phyloP scores from a whole-genome alignment of 139 green algal species.

The Asterochloris erici region DNA sequence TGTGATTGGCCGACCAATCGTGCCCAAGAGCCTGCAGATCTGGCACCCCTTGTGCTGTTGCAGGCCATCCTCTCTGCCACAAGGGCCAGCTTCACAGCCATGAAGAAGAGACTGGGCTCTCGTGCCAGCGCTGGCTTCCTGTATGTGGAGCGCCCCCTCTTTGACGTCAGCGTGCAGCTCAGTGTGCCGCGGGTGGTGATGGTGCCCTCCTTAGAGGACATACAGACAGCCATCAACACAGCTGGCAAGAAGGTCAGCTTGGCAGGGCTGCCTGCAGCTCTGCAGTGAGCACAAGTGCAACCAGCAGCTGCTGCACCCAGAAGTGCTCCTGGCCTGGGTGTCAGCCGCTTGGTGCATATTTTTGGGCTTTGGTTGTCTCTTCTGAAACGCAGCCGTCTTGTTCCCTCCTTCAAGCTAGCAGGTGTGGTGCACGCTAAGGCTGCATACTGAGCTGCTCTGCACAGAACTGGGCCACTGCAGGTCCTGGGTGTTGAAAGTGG shows the following conservation, averaged over 20 bases:
- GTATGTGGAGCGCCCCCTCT: slow-evolving; percentile 81
- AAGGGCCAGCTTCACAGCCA: slow-evolving; percentile 65
- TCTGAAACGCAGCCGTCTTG: too few relatives aligned
- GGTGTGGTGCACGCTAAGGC: too few relatives aligned
- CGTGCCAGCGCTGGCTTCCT: slow-evolving; percentile 50
- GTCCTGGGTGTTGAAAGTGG: not conserved
- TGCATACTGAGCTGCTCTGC: not conserved
- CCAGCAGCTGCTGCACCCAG: not conserved
- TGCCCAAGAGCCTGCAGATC: not conserved
- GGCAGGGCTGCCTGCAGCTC: not conserved
- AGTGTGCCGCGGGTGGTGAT: slow-evolving; percentile 78
- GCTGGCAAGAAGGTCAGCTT: slow-evolving; percentile 59
- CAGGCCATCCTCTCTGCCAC: slow-evolving; percentile 68
- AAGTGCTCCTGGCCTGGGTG: not conserved
- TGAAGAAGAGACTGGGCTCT: slow-evolving; percentile 74
- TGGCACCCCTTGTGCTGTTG: not conserved
- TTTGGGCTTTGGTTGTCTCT: not conserved
- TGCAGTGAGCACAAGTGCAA: not conserved
- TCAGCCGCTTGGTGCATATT: not conserved
- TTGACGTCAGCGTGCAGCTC: slow-evolving; percentile 83
- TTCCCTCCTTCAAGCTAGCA: not conserved
- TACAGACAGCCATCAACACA: slow-evolving; percentile 83
- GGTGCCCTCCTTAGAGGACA: slow-evolving; percentile 80
- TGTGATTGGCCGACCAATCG: not conserved
- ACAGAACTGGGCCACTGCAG: too few relatives aligned